phyloP scores from a whole-genome alignment of 2,329 filamentous ascomycete genomes.

The Phyllosticta citribraziliensis region DNA sequence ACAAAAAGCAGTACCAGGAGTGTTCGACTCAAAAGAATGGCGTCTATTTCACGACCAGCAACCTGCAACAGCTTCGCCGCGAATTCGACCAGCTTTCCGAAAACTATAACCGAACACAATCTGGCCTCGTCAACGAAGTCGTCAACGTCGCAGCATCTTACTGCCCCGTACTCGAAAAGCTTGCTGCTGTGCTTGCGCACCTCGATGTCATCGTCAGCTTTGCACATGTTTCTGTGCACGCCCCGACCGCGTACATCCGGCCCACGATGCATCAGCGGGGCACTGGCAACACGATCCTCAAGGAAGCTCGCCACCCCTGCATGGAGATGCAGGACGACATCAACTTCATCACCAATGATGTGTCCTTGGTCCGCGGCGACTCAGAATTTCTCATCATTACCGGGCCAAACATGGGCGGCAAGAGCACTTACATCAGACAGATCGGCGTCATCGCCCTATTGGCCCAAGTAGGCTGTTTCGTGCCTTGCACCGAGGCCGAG shows the following conservation, averaged over 20 bases:
- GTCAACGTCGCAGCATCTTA: conserved; percentile 91
- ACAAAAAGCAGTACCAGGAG: conserved; percentile 82
- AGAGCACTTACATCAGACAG: conserved; percentile 96
- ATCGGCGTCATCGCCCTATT: conserved; percentile 94
- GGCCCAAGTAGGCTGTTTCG: conserved; percentile 95
- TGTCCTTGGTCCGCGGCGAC: conserved; percentile 63
- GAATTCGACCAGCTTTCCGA: conserved; percentile 91
- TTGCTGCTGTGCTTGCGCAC: conserved; percentile 82
- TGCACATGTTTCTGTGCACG: conserved; percentile 86
- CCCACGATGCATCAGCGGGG: conserved; percentile 86
- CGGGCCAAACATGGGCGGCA: conserved; percentile 97
- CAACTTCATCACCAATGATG: conserved; percentile 97
- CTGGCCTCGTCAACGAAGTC: conserved; percentile 82
- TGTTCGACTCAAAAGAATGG: conserved; percentile 98
- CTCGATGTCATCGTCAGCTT: conserved; percentile 92
- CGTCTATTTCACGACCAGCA: conserved; percentile 90
- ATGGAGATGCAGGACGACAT: conserved; percentile 99
- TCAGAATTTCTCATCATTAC: conserved; percentile 96
- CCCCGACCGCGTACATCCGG: conserved; percentile 81
- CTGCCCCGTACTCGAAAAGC: conserved; percentile 79
- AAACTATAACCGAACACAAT: conserved; percentile 92
- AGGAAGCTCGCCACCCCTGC: conserved; percentile 89
- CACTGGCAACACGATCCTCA: conserved; percentile 78
- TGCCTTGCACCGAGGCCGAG: conserved; percentile 83
- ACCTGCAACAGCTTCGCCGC: conserved; percentile 67